These are phyloP conservation scores for Nyssa sinensis DNA, from an alignment of 148 eudicot genomes.

Conservation along the genomic window DNA sequence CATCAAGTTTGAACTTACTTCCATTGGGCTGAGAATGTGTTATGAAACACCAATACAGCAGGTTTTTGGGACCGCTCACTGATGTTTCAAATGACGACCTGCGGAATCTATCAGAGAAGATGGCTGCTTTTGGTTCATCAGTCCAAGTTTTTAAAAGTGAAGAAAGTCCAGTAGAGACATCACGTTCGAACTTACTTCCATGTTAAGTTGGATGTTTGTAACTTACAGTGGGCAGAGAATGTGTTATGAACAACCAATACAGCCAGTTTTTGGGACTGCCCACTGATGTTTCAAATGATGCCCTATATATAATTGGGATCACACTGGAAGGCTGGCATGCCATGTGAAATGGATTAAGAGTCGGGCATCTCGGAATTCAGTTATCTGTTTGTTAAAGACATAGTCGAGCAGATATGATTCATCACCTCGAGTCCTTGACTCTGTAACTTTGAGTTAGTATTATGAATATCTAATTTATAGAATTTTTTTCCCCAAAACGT, in stretches of 20 bases:
- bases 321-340: not conserved
- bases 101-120: conserved; percentile 50
- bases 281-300: not conserved
- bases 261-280: not conserved
- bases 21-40: not conserved
- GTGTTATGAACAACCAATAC: not conserved
- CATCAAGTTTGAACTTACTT: conserved; percentile 2
- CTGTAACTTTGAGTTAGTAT: not conserved
- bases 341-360: not conserved
- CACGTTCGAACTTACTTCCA: not conserved
- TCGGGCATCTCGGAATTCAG: not conserved
- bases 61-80: no score
- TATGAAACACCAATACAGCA: not conserved
- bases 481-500: not conserved
- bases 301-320: not conserved
- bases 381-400: not conserved
- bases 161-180: not conserved
- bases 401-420: not conserved
- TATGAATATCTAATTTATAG: not conserved
- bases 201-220: no score
- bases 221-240: not conserved
- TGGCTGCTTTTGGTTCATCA: conserved; percentile 53
- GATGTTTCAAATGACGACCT: no score
- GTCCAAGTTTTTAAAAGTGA: conserved; percentile 23
- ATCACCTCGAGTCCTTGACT: not conserved